These are phyloP conservation scores for Penicillium daleae DNA, from an alignment of 495 filamentous ascomycete genomes.

Conservation along the genomic window DNA sequence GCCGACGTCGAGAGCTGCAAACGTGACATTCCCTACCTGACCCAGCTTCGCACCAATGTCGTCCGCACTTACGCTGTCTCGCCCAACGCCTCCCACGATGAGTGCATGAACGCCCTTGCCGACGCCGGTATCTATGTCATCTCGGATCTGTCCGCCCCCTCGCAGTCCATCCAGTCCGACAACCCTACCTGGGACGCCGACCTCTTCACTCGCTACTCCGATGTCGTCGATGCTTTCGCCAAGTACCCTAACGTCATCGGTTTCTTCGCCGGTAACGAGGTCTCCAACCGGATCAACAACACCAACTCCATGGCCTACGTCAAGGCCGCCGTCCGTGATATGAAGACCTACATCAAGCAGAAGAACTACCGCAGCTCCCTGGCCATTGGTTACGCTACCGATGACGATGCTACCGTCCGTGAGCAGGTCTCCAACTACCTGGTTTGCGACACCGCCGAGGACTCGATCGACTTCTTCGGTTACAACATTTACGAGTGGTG, in stretches of 20 bases:
- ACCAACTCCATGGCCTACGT: conserved; percentile 88
- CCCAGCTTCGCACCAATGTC: conserved; percentile 79
- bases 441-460: conserved; percentile 73
- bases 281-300: conserved; percentile 83
- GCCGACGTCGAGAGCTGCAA: conserved; percentile 69
- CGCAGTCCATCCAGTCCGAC: conserved; percentile 79
- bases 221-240: conserved; percentile 80
- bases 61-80: conserved; percentile 96
- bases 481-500: conserved; percentile 99
- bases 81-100: conserved; percentile 72
- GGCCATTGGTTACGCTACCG: conserved; percentile 92
- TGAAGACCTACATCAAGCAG: conserved; percentile 87
- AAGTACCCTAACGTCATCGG: conserved; percentile 89
- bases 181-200: conserved; percentile 76
- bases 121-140: conserved; percentile 95
- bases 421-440: conserved; percentile 82
- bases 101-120: conserved; percentile 84
- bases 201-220: conserved; percentile 79
- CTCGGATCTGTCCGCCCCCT: conserved; percentile 83
- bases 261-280: conserved; percentile 98
- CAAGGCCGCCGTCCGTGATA: conserved; percentile 95
- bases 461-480: conserved; percentile 93
- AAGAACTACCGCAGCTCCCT: conserved; percentile 72
- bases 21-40: conserved; percentile 83
- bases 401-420: conserved; percentile 85